Percentiles rank a stretch among this genome's conserved stretches.
Evolutionary conservation across 2,329 filamentous ascomycete species (phyloP).

Genomic region (Colletotrichum melonis): DNA sequence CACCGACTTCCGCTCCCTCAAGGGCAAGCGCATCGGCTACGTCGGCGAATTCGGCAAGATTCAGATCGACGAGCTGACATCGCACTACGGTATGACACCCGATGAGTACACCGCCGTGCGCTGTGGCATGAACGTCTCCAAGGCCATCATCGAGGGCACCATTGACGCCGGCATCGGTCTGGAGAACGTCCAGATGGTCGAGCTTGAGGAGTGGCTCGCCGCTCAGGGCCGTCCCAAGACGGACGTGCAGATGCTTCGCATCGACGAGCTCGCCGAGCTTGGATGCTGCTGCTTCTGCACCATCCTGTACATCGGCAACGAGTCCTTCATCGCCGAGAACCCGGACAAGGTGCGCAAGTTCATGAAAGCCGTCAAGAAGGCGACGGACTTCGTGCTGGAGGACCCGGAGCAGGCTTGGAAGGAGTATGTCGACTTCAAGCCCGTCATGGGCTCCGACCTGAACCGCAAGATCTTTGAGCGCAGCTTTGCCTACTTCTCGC

Average conservation of each 20-base stretch:
- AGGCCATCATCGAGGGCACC: constrained; percentile 77
- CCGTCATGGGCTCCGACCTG: constrained; percentile 73
- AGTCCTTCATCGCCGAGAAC: constrained; percentile 74
- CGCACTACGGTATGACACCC: constrained; percentile 80
- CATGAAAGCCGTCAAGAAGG: constrained; percentile 78
- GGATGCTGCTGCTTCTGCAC: constrained; percentile 89
- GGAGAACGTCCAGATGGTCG: constrained; percentile 87
- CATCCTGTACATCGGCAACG: constrained; percentile 84
- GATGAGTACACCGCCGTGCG: constrained; percentile 81
- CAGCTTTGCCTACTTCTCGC: constrained; percentile 80
- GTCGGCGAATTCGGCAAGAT: constrained; percentile 87
- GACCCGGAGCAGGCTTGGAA: constrained; percentile 72
- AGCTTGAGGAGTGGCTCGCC: constrained; percentile 81
- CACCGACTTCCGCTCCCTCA: constrained; percentile 78
- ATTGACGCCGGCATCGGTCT: constrained; percentile 83
- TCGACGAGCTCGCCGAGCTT: constrained; percentile 82
- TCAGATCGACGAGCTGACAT: constrained; percentile 84
- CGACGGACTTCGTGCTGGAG: constrained; percentile 77
- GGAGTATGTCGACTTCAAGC: constrained; percentile 79
- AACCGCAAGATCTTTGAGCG: constrained; percentile 86
- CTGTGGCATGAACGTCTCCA: constrained; percentile 85
- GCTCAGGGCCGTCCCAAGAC: constrained; percentile 69
- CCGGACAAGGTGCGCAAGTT: constrained; percentile 75
- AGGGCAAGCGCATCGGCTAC: constrained; percentile 82
- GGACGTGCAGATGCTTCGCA: constrained; percentile 84